Evolutionary conservation across 768 basidiomycete genomes (phyloP).

Genomic region (Lyophyllum shimeji): DNA sequence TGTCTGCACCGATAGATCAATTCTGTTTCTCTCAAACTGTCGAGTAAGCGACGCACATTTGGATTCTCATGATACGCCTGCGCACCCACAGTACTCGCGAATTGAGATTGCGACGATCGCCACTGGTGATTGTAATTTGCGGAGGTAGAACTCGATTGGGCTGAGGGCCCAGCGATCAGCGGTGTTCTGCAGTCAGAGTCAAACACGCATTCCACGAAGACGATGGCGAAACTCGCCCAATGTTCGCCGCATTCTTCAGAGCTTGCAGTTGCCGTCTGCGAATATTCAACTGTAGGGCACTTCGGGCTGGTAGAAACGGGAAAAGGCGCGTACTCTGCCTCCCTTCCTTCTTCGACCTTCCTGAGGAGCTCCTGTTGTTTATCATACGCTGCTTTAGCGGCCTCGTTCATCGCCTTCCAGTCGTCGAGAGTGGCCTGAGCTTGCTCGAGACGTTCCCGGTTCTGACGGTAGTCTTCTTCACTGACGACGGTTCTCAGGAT

Average conservation of each 20-base stretch:
- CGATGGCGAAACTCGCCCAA: neutral
- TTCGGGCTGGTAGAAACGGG: neutral
- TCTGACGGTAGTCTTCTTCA: slow-evolving; percentile 29
- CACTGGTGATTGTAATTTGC: neutral
- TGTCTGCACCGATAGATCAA: neutral
- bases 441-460: slow-evolving; percentile 27
- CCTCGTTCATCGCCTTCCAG: slow-evolving; percentile 37
- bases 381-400: slow-evolving; percentile 34
- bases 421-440: slow-evolving; percentile 31
- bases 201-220: neutral
- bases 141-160: neutral
- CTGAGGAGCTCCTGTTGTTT: slow-evolving; percentile 14
- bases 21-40: neutral
- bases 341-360: slow-evolving; percentile 16
- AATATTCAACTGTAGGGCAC: slow-evolving; percentile 3
- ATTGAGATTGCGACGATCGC: neutral
- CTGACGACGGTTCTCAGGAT: slow-evolving; percentile 11
- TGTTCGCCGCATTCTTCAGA: neutral
- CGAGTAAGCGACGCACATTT: neutral
- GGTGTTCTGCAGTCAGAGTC: slow-evolving; percentile 1
- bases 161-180: slow-evolving; percentile 5
- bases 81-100: neutral
- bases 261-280: slow-evolving; percentile 12
- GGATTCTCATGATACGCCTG: neutral
- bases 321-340: slow-evolving; percentile 18